Evolutionary conservation across 2,329 filamentous ascomycete species (phyloP), one percentile per base, ranked within the genome.

Genomic region (Monilinia fructicola): DNA sequence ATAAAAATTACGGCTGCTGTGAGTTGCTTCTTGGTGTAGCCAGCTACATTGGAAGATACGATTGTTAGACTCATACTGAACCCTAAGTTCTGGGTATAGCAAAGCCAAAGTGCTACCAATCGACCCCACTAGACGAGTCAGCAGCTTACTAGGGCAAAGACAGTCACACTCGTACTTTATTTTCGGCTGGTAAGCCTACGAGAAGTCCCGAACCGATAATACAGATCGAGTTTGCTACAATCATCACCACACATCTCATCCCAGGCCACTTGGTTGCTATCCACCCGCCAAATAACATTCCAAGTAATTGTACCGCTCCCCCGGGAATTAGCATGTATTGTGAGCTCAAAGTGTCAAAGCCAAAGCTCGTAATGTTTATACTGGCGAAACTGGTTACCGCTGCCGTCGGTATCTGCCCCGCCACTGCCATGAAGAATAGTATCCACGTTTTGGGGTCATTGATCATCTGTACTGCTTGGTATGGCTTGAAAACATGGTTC

Each of bases 241-340:
- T 82, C 82, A 85, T 85, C 60, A 81, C 83, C 4, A 79, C 74
- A 69, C 81, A 84, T 14, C 84, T 78, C 4, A 79, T 76, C 70
- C 60, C 64, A 11, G 81, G 81, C 71, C 76, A 85, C 23, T 76
- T 78, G 0, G 80, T 82, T 71, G 82, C 82, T 31, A 86, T 76
- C 64, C 78, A 79, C 46, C 83, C 83, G 2, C 81, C 82, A 4
- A 78, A 69, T 18, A 86, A 73, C 6, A 85, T 78, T 0, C 82
- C 80, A 2, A 84, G 70, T 70, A 85, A 84, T 65, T 85, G 82
- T 1, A 86, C 79, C 1, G 35, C 61, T 31, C 87, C 87, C 66
- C 88, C 88, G 0, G 87, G 87, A 68, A 90, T 88, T 71, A 87
- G 88, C 26, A 79, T 70, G 16, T 79, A 71, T 1, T 77, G 76